A percentile compares a stretch with the other conserved stretches of the same genome.
Evolutionary conservation across 306 rosid genomes (phyloP).

Genomic region (Vicia faba): DNA sequence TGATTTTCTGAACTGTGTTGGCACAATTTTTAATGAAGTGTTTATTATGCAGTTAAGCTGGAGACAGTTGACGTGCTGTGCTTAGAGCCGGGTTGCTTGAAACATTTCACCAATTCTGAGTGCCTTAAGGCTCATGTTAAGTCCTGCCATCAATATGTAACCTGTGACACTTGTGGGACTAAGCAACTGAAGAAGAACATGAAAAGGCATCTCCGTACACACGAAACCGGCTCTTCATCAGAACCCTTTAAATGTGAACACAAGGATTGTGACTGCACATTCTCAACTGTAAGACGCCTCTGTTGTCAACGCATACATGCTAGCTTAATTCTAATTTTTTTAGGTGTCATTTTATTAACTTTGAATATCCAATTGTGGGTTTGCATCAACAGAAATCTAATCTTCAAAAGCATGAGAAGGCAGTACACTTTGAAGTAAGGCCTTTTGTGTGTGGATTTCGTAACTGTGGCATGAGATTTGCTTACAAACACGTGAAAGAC

Average conservation of each 20-base stretch:
- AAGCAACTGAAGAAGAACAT: conserved; percentile 73
- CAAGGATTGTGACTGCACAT: conserved; percentile 54
- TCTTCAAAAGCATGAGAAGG: conserved; percentile 69
- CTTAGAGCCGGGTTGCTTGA: conserved; percentile 67
- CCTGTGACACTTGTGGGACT: conserved; percentile 65
- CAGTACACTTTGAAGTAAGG: conserved; percentile 58
- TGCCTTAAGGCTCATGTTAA: conserved; percentile 66
- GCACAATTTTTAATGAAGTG: conserved; percentile 21
- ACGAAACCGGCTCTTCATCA: conserved; percentile 45
- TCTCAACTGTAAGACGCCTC: conserved; percentile 61
- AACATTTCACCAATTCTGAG: conserved; percentile 53
- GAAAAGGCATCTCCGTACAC: conserved; percentile 60
- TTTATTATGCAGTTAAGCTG: conserved; percentile 59
- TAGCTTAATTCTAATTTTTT: background rate
- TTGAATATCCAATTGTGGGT: background rate
- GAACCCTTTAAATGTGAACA: conserved; percentile 51
- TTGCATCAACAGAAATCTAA: conserved; percentile 62
- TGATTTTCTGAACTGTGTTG: background rate
- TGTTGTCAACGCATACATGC: too few relatives aligned
- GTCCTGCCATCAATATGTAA: conserved; percentile 61
- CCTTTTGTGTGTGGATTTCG: conserved; percentile 66
- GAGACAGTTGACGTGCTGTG: conserved; percentile 67
- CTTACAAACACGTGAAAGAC: conserved; percentile 86
- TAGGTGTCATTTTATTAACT: too few relatives aligned
- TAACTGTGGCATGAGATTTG: conserved; percentile 79